Evolutionary conservation across 2,329 filamentous ascomycete genomes (phyloP), one percentile per base, ranked within the genome.

Genomic region (Kalaharituber pfeilii): DNA sequence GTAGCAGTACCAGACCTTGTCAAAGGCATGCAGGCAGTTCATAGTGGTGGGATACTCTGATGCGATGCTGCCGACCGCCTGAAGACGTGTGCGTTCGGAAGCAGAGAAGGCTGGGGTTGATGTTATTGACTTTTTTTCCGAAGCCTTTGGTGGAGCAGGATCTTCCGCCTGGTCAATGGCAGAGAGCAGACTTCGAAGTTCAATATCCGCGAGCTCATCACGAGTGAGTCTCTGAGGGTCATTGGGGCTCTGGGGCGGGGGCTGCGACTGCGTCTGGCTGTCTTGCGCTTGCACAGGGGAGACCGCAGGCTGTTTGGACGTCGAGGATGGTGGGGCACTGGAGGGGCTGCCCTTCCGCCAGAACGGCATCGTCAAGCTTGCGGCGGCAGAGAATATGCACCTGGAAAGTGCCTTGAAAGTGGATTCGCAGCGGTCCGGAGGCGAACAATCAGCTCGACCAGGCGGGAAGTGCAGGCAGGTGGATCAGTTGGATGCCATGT

Each of bases 1-100:
- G 67, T 91, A 85, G 75, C 91, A 98, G 73, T 89, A 86, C 76
- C 89, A 95, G 56, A 89, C 88, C 59, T 80, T 76, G 72, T 98
- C 91, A 71, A 98, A 96, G 62, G 87, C 83, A 57, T 82, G 76
- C 51, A 85, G 82, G 73, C 91, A 96, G 65, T 83, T 88, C 82
- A 96, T 91, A 52, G 75, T 79, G 42, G 80, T 80, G 0, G 86
- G 86, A 27, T 39, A 28, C 28, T 56, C 53, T 26, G 50, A 49
- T 24, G 54, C 50, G 22, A 52, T 53, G 11, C 36, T 39, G 25
- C 54, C 39, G 13, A 45, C 50, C 13, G 45, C 55, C 4, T 49
- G n/a, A 9, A 28, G 25, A 52, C 51, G 29, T 11, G 30, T 26
- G 5, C 18, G 42, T 15, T 47, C 18, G 11, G 42, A 5, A 20